phyloP scores from a whole-genome alignment of 441 rosid species.

The Erodium trifolium region DNA sequence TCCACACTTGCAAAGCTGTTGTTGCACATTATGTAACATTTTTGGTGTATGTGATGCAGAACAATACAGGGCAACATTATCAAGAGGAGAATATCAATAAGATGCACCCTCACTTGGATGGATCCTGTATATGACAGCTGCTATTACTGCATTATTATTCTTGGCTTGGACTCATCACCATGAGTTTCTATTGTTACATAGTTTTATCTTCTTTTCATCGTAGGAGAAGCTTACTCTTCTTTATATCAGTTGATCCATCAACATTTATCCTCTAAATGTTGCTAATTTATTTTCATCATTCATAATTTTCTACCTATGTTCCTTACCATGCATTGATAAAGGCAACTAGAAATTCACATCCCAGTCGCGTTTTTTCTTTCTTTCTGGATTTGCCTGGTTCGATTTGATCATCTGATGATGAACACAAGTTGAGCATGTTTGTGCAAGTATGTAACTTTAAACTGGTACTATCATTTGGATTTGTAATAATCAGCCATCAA shows the following conservation, averaged over 20 bases:
- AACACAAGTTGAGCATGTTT: neutral
- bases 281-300: neutral
- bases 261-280: neutral
- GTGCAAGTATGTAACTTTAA: too few species aligned
- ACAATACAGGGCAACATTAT: slow-evolving; percentile 32
- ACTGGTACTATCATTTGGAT: neutral
- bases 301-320: neutral
- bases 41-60: slow-evolving; percentile 37
- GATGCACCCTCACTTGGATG: slow-evolving; percentile 47
- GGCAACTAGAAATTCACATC: too few species aligned
- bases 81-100: slow-evolving; percentile 57
- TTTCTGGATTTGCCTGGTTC: neutral
- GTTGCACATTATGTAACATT: slow-evolving; percentile 12
- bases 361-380: too few species aligned
- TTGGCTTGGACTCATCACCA: neutral
- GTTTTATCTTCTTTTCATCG: neutral
- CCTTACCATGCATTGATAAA: neutral
- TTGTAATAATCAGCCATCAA: neutral
- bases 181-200: neutral
- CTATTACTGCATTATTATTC: slow-evolving; percentile 13
- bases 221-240: neutral
- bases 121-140: slow-evolving; percentile 36
- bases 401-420: neutral
- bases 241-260: neutral
- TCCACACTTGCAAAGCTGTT: neutral